phyloP scores from a whole-genome alignment of 1,284 basidiomycete species.

The Ceratobasidium theobromae region DNA sequence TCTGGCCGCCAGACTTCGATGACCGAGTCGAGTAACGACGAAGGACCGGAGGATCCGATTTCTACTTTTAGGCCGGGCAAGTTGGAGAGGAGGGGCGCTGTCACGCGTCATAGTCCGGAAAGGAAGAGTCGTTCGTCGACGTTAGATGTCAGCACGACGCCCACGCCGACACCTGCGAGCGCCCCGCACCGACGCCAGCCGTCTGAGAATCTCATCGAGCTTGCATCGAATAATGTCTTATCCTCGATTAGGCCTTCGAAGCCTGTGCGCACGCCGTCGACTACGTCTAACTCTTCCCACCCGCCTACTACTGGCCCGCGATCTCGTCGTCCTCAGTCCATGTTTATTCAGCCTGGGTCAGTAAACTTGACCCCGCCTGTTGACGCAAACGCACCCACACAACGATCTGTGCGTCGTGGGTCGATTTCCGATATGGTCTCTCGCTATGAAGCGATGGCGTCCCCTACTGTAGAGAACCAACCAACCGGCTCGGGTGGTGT shows the following conservation, averaged over 20 bases:
- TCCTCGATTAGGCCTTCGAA: background rate
- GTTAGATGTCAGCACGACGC: background rate
- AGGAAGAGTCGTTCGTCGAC: constrained; percentile 18
- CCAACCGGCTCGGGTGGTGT: constrained; percentile 20
- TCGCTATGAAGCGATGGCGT: constrained; percentile 58
- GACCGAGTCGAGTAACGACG: constrained; percentile 41
- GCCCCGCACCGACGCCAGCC: constrained; percentile 1
- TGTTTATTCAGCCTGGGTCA: constrained; percentile 48
- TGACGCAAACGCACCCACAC: constrained; percentile 13
- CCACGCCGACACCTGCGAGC: background rate
- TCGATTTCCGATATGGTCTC: constrained; percentile 84
- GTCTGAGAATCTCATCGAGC: constrained; percentile 29
- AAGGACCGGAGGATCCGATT: constrained; percentile 46
- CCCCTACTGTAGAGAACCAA: constrained; percentile 6
- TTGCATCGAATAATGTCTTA: no score
- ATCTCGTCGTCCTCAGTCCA: constrained; percentile 65
- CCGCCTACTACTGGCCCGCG: constrained; percentile 32
- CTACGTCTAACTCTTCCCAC: constrained; percentile 29
- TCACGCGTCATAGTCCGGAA: constrained; percentile 15
- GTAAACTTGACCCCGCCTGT: background rate
- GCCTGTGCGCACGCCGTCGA: constrained; percentile 11
- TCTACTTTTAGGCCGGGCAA: constrained; percentile 38
- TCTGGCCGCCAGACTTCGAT: constrained; percentile 16
- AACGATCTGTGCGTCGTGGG: constrained; percentile 50
- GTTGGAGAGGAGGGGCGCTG: constrained; percentile 26